Base-by-base conservation (phyloP, 208 protist species). In the Leishmania mexicana region DNA sequence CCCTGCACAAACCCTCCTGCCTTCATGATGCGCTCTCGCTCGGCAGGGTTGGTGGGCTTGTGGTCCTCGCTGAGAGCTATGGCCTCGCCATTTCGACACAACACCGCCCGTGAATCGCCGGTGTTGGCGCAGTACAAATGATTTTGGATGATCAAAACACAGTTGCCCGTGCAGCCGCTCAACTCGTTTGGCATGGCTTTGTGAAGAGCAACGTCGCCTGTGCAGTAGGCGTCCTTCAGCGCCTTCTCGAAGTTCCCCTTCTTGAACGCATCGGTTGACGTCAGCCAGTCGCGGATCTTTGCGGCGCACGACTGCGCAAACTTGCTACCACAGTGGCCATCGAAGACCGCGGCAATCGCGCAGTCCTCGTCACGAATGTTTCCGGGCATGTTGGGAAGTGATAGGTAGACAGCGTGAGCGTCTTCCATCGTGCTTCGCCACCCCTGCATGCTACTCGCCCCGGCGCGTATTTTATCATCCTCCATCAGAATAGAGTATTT, bases 51-150 rank as follows among this genome's bases (percentile, higher is more conserved):
- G 3, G 82, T 97, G 1, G 98, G 98, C 84, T 99, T 99, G 88
- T 99, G 98, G 84, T 99, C 98, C 62, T 97, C 95, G 67, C 94
- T 97, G n/a, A 99, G 79, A 21, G 96, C 90, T 78, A 98, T 90
- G 51, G 96, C 96, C 62, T 88, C 85, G 15, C 97, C 97, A 42
- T 87, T 90, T 5, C 94, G 88, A 74, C 94, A 98, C 35, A 98
- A 77, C 0, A 99, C 94, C 8, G 92, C 89, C 42, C 98, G 83
- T 13, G 96, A 97, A 85, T 99, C 98, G 42, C 98, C 98, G 54
- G 96, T 92, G 83, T 99, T 99, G 65, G 96, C 96, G 73, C 96
- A 98, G 86, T 98, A 98, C 62, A 99, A 73, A 71, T 97, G 91
- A 73, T 95, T 96, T 64, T 94, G 90, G 13, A 98, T 89, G 74